Base-by-base conservation (phyloP, 805 yeast species). In the Cyberlindnera saturnus region DNA sequence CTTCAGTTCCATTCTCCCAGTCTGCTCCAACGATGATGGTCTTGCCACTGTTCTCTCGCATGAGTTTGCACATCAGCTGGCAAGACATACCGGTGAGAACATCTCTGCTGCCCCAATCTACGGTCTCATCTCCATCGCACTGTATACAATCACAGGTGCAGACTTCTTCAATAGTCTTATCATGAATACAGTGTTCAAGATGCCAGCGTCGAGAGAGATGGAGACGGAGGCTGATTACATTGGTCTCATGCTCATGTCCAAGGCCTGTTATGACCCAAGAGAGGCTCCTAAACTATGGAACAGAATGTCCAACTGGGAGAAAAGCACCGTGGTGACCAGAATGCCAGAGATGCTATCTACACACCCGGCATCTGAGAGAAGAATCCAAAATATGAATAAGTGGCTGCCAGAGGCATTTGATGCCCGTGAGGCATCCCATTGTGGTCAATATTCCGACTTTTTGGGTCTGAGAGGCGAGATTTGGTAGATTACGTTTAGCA, bases 191-290 rank as follows among this genome's bases (percentile, higher is more conserved):
- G 59, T 79, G 13, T 60, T 89, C 39, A 76, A 79, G 50, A 75
- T 83, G 75, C 97, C 97, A 0, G 85, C 95, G 0, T 85, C 95
- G 1, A 71, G 99, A 55, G 87, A 79, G 46, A 88, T 88, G 96
- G 99, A 93, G 63, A 75, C 88, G 0, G 99, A 93, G 62, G 98
- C 99, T 0, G 99, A 93, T 63, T 82, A 82, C 55, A 90, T 93
- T 28, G 99, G 99, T 0, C 67, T 93, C 47, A 83, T 88, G 80
- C 71, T 91, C 51, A 86, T 91, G 96, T 78, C 96, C 3, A 69
- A 80, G 46, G 95, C 95, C 38, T 93, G 99, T 60, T 93, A 73
- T 62, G 67, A 90, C 49, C 89, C 96, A 6, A 65, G 66, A 15
- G 87, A 81, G 51, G 84, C 96, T 0, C 77, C 83, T 1, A 66